Evolutionary conservation across 2,329 filamentous ascomycete genomes (phyloP).

Genomic region (Hyphodiscus sp.): DNA sequence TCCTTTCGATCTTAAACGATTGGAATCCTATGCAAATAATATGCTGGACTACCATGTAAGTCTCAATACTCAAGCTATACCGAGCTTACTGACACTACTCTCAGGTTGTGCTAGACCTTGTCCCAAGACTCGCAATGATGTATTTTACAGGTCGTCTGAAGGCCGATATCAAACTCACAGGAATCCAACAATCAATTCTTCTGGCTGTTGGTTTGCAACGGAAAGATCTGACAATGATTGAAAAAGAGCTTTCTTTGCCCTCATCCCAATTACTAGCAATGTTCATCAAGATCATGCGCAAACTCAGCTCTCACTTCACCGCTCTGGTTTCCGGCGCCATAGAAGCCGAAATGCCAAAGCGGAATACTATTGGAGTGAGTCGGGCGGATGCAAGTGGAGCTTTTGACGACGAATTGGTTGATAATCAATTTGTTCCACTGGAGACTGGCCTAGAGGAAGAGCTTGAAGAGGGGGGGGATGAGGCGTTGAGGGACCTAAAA

Average conservation of each 20-base stretch:
- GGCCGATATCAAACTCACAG: slow-evolving; percentile 60
- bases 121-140: slow-evolving; percentile 73
- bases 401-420: slow-evolving; percentile 63
- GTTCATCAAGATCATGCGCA: slow-evolving; percentile 94
- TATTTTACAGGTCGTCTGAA: slow-evolving; percentile 79
- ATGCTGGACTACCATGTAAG: slow-evolving; percentile 86
- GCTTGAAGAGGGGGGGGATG: slow-evolving; percentile 74
- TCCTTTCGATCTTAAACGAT: slow-evolving; percentile 88
- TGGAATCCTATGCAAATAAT: slow-evolving; percentile 94
- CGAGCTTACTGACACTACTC: too few species aligned
- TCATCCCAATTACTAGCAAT: slow-evolving; percentile 82
- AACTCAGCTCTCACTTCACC: slow-evolving; percentile 74
- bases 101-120: slow-evolving; percentile 73
- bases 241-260: slow-evolving; percentile 69
- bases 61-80: too few species aligned
- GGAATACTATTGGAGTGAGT: slow-evolving; percentile 51
- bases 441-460: slow-evolving; percentile 70
- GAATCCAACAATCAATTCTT: slow-evolving; percentile 81
- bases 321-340: slow-evolving; percentile 68
- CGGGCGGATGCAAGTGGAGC: slow-evolving; percentile 53
- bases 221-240: slow-evolving; percentile 75
- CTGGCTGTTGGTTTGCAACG: slow-evolving; percentile 87
- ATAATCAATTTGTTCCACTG: slow-evolving; percentile 64
- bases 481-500: slow-evolving; percentile 62
- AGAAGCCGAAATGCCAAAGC: slow-evolving; percentile 56